Percentiles rank a stretch among this genome's conserved stretches.
Evolutionary conservation across 495 filamentous ascomycete genomes (phyloP).

Genomic region (Daldinia grandis): DNA sequence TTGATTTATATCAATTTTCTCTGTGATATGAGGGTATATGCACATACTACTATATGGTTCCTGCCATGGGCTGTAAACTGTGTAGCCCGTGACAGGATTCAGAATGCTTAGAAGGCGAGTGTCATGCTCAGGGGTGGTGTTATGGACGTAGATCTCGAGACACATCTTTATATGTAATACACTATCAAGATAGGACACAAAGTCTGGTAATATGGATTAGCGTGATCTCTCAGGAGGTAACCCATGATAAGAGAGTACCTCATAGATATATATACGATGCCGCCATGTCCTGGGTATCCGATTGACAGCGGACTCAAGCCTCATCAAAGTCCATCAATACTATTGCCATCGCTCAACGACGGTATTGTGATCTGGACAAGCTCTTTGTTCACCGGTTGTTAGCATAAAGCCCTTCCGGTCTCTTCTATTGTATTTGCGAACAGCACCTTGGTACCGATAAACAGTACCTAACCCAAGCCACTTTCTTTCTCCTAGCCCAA

Average conservation of each 20-base stretch:
- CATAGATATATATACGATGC: no score
- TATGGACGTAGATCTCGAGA: constrained; percentile 11
- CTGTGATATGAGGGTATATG: neutral
- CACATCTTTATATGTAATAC: constrained; percentile 12
- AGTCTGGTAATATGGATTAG: no score
- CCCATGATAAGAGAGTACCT: no score
- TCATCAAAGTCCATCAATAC: neutral
- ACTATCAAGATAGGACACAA: no score
- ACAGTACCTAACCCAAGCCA: neutral
- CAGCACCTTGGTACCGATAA: neutral
- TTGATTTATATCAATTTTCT: neutral
- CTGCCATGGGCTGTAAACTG: constrained; percentile 34
- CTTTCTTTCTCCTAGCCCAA: neutral
- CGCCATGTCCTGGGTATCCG: no score
- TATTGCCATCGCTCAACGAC: neutral
- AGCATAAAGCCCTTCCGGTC: neutral
- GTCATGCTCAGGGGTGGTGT: constrained; percentile 30
- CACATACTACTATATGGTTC: constrained; percentile 1
- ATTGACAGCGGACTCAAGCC: no score
- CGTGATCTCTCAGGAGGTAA: no score
- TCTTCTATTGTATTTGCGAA: neutral
- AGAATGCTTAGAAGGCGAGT: constrained; percentile 23
- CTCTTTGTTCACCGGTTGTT: neutral
- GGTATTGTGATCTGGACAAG: neutral
- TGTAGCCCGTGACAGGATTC: constrained; percentile 32